A percentile compares a stretch with the other conserved stretches of the same genome.
phyloP scores from a whole-genome alignment of 2,329 filamentous ascomycete species.

The Bipolaris oryzae region DNA sequence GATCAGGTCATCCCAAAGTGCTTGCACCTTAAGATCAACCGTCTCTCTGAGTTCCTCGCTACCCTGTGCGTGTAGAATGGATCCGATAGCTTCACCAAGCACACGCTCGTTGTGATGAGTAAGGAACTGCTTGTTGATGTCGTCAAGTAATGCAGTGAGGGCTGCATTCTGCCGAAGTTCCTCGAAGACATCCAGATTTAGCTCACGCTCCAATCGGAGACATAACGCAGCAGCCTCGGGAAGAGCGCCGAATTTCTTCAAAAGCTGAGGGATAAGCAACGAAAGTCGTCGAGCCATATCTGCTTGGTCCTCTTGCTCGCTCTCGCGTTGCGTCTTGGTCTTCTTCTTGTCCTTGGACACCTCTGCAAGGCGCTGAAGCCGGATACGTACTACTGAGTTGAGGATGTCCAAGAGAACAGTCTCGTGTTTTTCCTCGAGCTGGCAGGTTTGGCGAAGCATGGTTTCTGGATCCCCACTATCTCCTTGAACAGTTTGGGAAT shows the following conservation, averaged over 20 bases:
- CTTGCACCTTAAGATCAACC: constrained; percentile 77
- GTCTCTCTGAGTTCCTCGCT: constrained; percentile 89
- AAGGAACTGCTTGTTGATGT: constrained; percentile 91
- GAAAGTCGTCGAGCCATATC: constrained; percentile 79
- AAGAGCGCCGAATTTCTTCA: constrained; percentile 93
- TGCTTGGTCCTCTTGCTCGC: constrained; percentile 75
- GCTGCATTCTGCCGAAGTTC: constrained; percentile 85
- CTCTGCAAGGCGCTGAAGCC: constrained; percentile 70
- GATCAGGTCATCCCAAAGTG: constrained; percentile 84
- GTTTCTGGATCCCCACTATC: constrained; percentile 65
- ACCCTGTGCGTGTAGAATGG: constrained; percentile 81
- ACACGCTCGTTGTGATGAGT: constrained; percentile 89
- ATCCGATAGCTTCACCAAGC: constrained; percentile 79
- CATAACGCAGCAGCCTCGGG: constrained; percentile 86
- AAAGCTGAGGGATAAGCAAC: constrained; percentile 76
- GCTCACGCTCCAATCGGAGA: constrained; percentile 80
- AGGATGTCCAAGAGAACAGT: constrained; percentile 85
- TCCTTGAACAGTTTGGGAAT: constrained; percentile 66
- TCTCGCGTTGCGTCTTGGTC: constrained; percentile 60
- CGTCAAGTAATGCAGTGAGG: constrained; percentile 81
- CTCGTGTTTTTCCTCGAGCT: constrained; percentile 78
- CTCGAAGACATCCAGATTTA: constrained; percentile 87
- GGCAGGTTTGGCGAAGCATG: constrained; percentile 73
- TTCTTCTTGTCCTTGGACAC: constrained; percentile 63
- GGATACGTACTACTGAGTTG: constrained; percentile 78